Conservation (phyloP, 495 filamentous ascomycete species). For the Xylaria intraflava region DNA sequence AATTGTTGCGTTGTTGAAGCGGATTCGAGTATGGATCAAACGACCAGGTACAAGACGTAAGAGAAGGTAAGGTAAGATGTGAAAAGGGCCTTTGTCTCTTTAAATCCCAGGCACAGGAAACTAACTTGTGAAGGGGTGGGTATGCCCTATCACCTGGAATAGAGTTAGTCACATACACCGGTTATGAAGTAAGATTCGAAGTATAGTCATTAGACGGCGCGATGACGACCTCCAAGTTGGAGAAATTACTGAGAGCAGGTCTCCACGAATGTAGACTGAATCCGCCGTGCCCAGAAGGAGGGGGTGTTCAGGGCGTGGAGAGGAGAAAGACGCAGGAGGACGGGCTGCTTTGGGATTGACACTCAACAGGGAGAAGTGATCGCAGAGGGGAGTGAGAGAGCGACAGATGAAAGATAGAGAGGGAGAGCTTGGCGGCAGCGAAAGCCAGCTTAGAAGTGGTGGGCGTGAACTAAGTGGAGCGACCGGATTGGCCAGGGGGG, state of each 20-base stretch:
- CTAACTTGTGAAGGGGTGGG: not conserved
- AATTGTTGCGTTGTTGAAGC: not conserved
- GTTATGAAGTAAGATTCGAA: not conserved
- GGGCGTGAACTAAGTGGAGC: conserved; percentile 9
- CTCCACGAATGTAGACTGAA: not conserved
- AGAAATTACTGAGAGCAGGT: not conserved
- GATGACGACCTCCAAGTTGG: not conserved
- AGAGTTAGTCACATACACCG: not conserved
- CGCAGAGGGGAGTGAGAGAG: conserved; percentile 7
- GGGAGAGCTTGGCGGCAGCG: conserved; percentile 9
- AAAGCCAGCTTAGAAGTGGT: conserved; percentile 7
- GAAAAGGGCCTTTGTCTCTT: not conserved
- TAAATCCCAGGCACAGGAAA: not conserved
- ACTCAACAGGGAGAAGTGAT: not conserved
- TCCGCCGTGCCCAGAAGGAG: not conserved
- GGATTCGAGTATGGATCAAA: not conserved
- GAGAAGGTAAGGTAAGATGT: not conserved
- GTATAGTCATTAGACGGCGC: conserved; percentile 1
- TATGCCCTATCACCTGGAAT: not conserved
- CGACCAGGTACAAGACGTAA: not conserved
- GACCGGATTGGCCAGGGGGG: conserved; percentile 1
- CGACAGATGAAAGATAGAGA: conserved; percentile 7
- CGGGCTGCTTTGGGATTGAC: not conserved
- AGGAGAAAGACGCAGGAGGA: not conserved
- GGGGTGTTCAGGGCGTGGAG: not conserved